Base-by-base conservation (phyloP, 176 grass and related monocot genomes). In the Triticum turgidum region DNA sequence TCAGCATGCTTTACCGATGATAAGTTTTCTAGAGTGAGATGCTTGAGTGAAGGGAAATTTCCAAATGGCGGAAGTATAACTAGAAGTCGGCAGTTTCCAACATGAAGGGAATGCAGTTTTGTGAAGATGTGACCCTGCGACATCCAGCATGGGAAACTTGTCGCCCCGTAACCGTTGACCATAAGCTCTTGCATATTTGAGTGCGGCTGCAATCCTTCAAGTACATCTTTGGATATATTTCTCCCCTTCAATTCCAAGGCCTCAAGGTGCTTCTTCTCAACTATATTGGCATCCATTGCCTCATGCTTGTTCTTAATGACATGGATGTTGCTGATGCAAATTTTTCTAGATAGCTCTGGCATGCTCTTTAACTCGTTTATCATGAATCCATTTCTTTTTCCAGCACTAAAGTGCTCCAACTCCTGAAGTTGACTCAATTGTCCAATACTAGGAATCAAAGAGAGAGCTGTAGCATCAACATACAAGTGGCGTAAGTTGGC, bases 361-460 rank as follows among this genome's bases (percentile, higher is more conserved):
- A 92, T 59, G 35, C 89, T 69, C 68, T 83, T 86, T 56, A 92
- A 69, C 29, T 92, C 87, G 18, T 38, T 64, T 79, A 92, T 59
- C 77, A 29, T 69, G 7, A 83, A 80, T 11, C 87, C 90, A 34
- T 79, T 77, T 42, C 7, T 22, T 45, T 42, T 83, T 33, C 39
- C 17, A 86, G 32, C 38, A 67, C 22, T 27, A 4, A 86, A 89
- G n/a, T 20, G 35, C 10, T 56, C 7, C 66, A 92, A 78, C 61
- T 65, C 69, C 79, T 92, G 86, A 61, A 92, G 78, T 47, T 71
- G 47, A 18, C 63, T 92, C 5, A 88, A 24, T 64, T 81, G 81
- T 25, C 90, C 90, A 35, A 92, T 89, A 4, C 78, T 35, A 79
- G 68, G 33, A 58, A 89, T 79, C 27, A 7, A 9, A 10, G 83